Evolutionary conservation across 2,329 filamentous ascomycete species (phyloP), one percentile per base, ranked within the genome.

Genomic region (Thielaviopsis ethacetica): DNA sequence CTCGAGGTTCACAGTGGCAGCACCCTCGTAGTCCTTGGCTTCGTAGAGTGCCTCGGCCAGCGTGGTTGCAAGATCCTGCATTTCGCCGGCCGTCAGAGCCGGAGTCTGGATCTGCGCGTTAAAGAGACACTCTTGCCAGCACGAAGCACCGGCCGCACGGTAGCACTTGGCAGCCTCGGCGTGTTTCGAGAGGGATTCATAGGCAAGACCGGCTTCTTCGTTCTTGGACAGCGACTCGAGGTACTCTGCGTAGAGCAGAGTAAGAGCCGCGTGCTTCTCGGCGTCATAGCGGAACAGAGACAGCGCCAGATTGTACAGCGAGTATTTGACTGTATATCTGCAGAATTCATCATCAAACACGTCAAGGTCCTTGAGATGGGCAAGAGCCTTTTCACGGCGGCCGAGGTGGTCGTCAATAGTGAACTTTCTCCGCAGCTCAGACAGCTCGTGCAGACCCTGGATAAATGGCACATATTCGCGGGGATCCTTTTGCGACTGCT

Each of bases 391-490:
- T 50, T 75, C 70, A 53, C 83, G 79, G 15, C 89, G 84, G 38
- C 79, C 80, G 3, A 98, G 81, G 67, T 95, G 84, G 66, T 97
- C 86, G 67, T 98, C 93, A 57, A 98, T 95, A 50, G 83, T 82
- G 65, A 91, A 95, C 57, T 83, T 80, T 51, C 88, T 83, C 21
- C 89, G 82, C 12, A 86, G 70, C 12, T 81, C 76, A 0, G 85
- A 72, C 64, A 94, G 78, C 62, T 84, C 78, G 68, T 96, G 88
- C 2, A 98, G 78, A 41, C 84, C 84, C 67, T 95, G 91, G 56
- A 98, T 82, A 67, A 97, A 97, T 3, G 93, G 93, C 7, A 97
- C 80, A 65, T 98, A 98, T 69, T 98, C 93, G 64, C 90, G 78
- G 1, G 93, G 93, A 65, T 98, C 93, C 68, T 91, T 88, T 71